Evolutionary conservation across 2,329 filamentous ascomycete genomes (phyloP).

Genomic region (Aspergillus tubingensis): DNA sequence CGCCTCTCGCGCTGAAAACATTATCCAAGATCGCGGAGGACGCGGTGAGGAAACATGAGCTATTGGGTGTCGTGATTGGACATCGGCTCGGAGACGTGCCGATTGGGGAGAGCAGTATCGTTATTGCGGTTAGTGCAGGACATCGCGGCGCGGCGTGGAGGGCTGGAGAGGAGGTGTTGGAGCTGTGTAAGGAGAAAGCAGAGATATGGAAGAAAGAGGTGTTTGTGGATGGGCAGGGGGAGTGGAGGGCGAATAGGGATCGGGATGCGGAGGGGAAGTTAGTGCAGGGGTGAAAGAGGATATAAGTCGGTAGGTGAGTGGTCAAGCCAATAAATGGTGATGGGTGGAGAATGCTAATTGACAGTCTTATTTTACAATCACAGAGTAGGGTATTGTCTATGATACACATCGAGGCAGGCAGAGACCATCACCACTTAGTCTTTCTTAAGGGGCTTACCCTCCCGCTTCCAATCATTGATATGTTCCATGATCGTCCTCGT

Average conservation of each 20-base stretch:
- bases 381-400: slow-evolving; percentile 33
- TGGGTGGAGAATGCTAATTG: not conserved
- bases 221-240: slow-evolving; percentile 69
- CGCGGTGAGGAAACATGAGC: slow-evolving; percentile 58
- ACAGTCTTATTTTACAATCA: slow-evolving; percentile 3
- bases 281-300: slow-evolving; percentile 3
- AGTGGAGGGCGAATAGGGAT: slow-evolving; percentile 88
- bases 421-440: slow-evolving; percentile 12
- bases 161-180: slow-evolving; percentile 85
- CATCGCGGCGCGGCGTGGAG: slow-evolving; percentile 84
- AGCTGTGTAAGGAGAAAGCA: slow-evolving; percentile 80
- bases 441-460: slow-evolving; percentile 54
- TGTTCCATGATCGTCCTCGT: slow-evolving; percentile 83
- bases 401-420: slow-evolving; percentile 20
- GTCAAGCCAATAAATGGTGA: not conserved
- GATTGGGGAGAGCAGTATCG: slow-evolving; percentile 88
- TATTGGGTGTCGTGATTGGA: slow-evolving; percentile 74
- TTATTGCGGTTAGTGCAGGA: slow-evolving; percentile 80
- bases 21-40: slow-evolving; percentile 42
- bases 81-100: slow-evolving; percentile 85
- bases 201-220: slow-evolving; percentile 96
- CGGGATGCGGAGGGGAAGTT: slow-evolving; percentile 56
- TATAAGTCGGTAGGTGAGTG: not conserved
- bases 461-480: slow-evolving; percentile 72
- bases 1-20: slow-evolving; percentile 45